Evolutionary conservation across 139 green algal genomes (phyloP), one percentile per base, ranked within the genome.

Genomic region (Nannochloris sp.): DNA sequence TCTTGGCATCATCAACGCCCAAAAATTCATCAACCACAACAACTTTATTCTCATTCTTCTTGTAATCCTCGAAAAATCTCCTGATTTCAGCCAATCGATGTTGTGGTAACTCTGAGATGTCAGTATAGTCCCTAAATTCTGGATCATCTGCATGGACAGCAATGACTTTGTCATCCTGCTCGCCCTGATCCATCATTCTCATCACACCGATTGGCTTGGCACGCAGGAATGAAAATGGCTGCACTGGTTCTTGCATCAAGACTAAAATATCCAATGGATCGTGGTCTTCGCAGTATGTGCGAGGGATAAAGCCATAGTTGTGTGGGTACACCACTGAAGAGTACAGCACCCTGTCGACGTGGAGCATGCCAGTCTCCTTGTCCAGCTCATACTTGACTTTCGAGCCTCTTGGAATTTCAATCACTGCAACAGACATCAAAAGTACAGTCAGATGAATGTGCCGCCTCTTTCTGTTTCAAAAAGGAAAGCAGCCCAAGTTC

Each of bases 331-430:
- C 86, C 1, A 97, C 91, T 16, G 74, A 87, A 11, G 85, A 94
- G 75, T 95, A 96, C 14, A 97, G 77, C 17, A 97, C 84, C 49
- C 91, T 83, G 77, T 97, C 91, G 0, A 97, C 89, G 56, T 76
- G 73, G 31, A 85, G 66, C 56, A 85, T 55, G 29, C 79, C 76
- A 2, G 82, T 85, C 8, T 77, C 65, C 70, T 97, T 97, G 79
- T 97, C 91, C 50, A 97, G 78, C 76, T 97, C 91, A 67, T 96
- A 85, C 74, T 97, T 97, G 62, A 96, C 90, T 70, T 96, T 94
- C 4, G 79, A 89, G 10, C 85, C 87, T 13, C 83, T 78, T 9
- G 90, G 87, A 58, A 97, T 96, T 71, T 97, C 91, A 65, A 97
- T 90, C 28, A 97, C 90, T 40, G 71, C 23, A 31, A 16, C 10